Conservation (phyloP, 805 yeast species). For the Saccharomycopsis guyanensis region DNA sequence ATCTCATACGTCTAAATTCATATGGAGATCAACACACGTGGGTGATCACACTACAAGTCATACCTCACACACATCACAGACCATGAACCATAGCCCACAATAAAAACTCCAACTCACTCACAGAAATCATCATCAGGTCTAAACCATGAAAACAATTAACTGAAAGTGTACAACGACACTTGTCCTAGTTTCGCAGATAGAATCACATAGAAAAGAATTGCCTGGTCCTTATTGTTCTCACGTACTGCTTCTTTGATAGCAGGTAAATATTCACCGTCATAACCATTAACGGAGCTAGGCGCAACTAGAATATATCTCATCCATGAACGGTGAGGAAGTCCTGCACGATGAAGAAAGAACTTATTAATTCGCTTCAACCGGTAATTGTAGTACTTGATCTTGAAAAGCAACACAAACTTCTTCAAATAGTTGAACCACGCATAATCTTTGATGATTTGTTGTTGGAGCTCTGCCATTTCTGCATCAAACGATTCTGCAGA, state of each 20-base stretch:
- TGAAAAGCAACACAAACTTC: slow-evolving; percentile 40
- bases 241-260: background rate
- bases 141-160: too few relatives aligned
- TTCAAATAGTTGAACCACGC: slow-evolving; percentile 67
- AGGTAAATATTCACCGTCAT: background rate
- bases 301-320: background rate
- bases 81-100: too few relatives aligned
- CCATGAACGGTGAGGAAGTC: background rate
- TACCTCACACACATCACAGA: too few relatives aligned
- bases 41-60: too few relatives aligned
- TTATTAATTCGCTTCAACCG: background rate
- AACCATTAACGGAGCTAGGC: background rate
- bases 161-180: background rate
- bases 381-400: slow-evolving; percentile 13
- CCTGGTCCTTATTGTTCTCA: background rate
- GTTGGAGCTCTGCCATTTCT: slow-evolving; percentile 39
- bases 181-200: background rate
- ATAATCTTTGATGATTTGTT: slow-evolving; percentile 50
- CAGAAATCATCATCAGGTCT: too few relatives aligned
- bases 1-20: too few relatives aligned
- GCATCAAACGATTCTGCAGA: slow-evolving; percentile 40
- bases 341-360: background rate
- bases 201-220: background rate
- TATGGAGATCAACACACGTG: too few relatives aligned
- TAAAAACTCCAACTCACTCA: too few relatives aligned